Evolutionary conservation across 805 yeast genomes (phyloP), one percentile per base, ranked within the genome.

Genomic region (Candida gorgasii): DNA sequence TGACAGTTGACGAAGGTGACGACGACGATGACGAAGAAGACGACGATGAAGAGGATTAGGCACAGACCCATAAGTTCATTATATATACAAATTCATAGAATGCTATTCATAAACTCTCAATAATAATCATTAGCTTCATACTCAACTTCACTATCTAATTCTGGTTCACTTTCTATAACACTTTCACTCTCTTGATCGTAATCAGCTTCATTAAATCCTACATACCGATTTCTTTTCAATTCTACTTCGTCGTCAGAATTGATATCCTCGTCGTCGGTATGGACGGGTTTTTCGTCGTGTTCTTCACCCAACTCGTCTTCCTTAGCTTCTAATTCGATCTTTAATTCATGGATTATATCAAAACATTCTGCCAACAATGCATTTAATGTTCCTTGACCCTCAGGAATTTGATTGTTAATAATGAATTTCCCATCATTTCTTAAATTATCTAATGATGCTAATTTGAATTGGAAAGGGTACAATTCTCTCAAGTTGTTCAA

Each of bases 321-420:
- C 47, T 71, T 72, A 47, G 84, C 90, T 53, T 86, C 89, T 40
- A 86, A 77, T 58, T 89, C 96, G 26, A 87, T 82, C 58, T 89
- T 86, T 61, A 93, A 72, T 67, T 93, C 99, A 58, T 92, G 93
- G 36, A 87, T 75, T 45, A 92, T 84, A 62, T 93, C 99, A 61
- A 89, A 93, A 62, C 98, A 92, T 60, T 90, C 97, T 3, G 96
- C 93, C 39, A 92, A 70, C 44, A 92, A 67, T 1, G 96, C 96
- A 61, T 82, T 89, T 49, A 93, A 72, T n/a, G 95, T 81, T 5
- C 97, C 99, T 65, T 93, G 99, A 9, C 99, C 99, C 61, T 93
- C 98, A 2, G 99, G 99, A 32, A 93, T 85, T 49, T 88, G 86
- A 39, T 82, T 87, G 47, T 86, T 88, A 35, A 89, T 85, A 57